Conservation (phyloP, 78 protist species). For the Tieghemostelium lacteum region DNA sequence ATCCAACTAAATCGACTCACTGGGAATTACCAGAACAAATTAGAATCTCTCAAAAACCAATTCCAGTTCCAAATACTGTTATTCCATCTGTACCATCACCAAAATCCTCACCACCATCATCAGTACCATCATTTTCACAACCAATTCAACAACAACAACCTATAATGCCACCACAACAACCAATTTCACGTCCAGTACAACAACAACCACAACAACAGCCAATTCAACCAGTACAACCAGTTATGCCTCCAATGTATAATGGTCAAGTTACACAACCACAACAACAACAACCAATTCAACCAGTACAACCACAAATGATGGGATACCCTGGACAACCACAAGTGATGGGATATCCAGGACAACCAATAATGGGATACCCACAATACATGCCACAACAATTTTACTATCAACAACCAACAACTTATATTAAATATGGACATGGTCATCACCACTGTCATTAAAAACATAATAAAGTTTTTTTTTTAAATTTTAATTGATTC, state of each 20-base stretch:
- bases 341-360: too few relatives aligned
- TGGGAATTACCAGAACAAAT: slow-evolving; percentile 80
- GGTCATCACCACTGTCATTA: too few relatives aligned
- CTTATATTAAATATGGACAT: too few relatives aligned
- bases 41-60: too few relatives aligned
- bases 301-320: neutral
- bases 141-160: neutral
- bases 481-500: too few relatives aligned
- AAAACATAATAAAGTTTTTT: too few relatives aligned
- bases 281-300: neutral
- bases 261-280: neutral
- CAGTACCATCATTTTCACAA: neutral
- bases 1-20: slow-evolving; percentile 50
- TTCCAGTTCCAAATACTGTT: neutral
- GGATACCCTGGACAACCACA: too few relatives aligned
- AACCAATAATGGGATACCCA: too few relatives aligned
- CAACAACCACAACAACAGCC: neutral
- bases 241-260: neutral
- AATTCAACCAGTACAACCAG: neutral
- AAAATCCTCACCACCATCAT: slow-evolving; percentile 5
- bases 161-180: neutral
- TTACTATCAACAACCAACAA: neutral
- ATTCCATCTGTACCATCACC: neutral
- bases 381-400: too few relatives aligned
- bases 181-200: neutral